Evolutionary conservation across 2,329 filamentous ascomycete species (phyloP), one percentile per base, ranked within the genome.

Genomic region (Epichloe uncinata): DNA sequence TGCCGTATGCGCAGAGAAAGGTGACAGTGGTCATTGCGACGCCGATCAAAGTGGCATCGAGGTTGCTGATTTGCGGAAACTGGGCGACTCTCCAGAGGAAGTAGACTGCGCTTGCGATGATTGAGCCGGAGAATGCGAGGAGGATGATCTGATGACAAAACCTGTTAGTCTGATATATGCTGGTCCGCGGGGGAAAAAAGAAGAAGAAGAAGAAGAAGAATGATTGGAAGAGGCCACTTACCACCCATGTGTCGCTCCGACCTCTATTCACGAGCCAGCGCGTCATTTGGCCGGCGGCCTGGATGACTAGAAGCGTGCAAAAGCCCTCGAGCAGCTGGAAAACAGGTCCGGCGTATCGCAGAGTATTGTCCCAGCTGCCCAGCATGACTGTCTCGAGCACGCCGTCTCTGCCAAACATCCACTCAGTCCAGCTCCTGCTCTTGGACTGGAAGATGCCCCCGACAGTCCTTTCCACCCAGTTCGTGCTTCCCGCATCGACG

Each of bases 281-380:
- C 18, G 93, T 95, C 56, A 97, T 89, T 66, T 96, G 91, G 0
- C 93, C 93, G 13, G 87, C 84, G 16, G 90, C 88, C 68, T 98
- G 93, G 51, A 98, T 97, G 56, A 97, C 90, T 50, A 97, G 72
- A 59, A 98, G 71, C 62, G 88, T 97, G 73, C 93, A 97, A 70
- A 98, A 98, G 6, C 93, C 93, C 67, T 98, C 93, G 48, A 86
- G 80, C 8, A 98, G 74, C 69, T 98, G 93, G 71, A 97, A 98
- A 47, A 95, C 78, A 0, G 93, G 93, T 4, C 87, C 94, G 35
- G 90, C 95, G 72, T 94, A 97, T 62, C 84, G 78, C 67, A 98
- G 69, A 46, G 87, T 72, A 63, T 84, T 89, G 64, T 96, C 89
- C 93, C 93, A 98, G 48, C 79, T 79, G 33, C 89, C 89, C 54